Evolutionary conservation across 2,329 filamentous ascomycete species (phyloP), one percentile per base, ranked within the genome.

Genomic region (Neofusicoccum umdonicola): DNA sequence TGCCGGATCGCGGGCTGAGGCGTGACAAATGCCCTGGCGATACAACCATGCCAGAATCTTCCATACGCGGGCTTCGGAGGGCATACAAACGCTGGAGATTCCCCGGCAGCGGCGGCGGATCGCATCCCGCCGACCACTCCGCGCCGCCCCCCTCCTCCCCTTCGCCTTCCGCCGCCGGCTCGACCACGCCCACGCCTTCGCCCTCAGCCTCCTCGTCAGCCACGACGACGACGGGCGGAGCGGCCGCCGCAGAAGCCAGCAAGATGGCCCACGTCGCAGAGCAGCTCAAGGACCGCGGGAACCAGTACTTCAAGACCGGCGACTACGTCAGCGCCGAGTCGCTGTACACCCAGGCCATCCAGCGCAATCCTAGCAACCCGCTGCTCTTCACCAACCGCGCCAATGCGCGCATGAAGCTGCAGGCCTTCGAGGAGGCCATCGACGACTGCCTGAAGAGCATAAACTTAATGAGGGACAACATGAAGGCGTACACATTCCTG

Each of bases 331-430:
- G 79, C 27, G 91, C 91, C 42, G 90, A 92, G 67, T 82, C 82
- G 19, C 79, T 88, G 65, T 94, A 94, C 77, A 89, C 89, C 4
- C 86, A 90, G 76, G 91, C 91, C 80, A 93, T 97, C 70, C 87
- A 90, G 71, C 87, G 88, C 73, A 91, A 96, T 77, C 85, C 90
- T 3, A 84, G 82, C 63, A 95, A 96, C 74, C 87, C 90, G 1
- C 83, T 90, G 35, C 85, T 97, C 58, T 97, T 93, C 79, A 94
- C 92, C 44, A 98, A 97, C 79, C 91, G 93, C 62, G 91, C 93
- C 60, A 90, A 97, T 79, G 88, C 90, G 3, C 87, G 93, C 45
- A 82, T 95, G 65, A 91, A 90, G 78, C 84, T 96, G 22, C 80
- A 84, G 66, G 82, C 87, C 70, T 96, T 89, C 86, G 85, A 91